Evolutionary conservation across 768 basidiomycete species (phyloP), one percentile per base, ranked within the genome.

Genomic region (Termitomyces sp.): DNA sequence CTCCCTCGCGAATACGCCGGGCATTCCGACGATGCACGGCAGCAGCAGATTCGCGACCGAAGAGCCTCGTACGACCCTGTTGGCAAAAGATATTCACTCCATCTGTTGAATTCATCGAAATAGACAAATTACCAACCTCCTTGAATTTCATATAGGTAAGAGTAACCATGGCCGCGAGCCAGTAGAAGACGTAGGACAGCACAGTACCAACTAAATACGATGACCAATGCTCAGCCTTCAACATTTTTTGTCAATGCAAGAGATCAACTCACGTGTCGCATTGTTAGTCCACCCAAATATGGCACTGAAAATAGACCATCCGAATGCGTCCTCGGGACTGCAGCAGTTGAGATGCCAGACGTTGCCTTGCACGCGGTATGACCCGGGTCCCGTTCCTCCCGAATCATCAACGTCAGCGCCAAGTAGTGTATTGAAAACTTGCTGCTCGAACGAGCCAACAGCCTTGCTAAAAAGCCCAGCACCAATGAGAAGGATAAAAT

Each of bases 321-420:
- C 86, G 60, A 77, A 56, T 37, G 79, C 79, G 72, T 81, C 80
- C 34, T 83, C 79, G 0, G 92, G 84, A 69, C 83, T 84, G 76
- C 92, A 93, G 73, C 92, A 94, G 64, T 91, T 74, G 49, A 95
- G 78, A 69, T 94, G 90, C 94, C 94, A 96, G 1, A 97, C 91
- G 67, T 84, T 93, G 7, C 90, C 91, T 59, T 81, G 81, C 7
- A 95, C 89, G 65, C 84, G 77, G 79, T 85, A 98, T 2, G 89
- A 87, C 5, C 96, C 96, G 0, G 95, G 94, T 0, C 95, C 96
- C 32, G 84, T 81, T 20, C 89, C 89, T 4, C 73, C 76, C 0
- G 81, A 62, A 61, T 90, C 89, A 67, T 90, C 91, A 4, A 86
- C 85, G 60, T 92, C 85, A 0, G 76, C 78, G 9, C 96, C 94